A percentile compares a stretch with the other conserved stretches of the same genome.
Evolutionary conservation across 148 eudicot species (phyloP).

Genomic region (Simmondsia chinensis): DNA sequence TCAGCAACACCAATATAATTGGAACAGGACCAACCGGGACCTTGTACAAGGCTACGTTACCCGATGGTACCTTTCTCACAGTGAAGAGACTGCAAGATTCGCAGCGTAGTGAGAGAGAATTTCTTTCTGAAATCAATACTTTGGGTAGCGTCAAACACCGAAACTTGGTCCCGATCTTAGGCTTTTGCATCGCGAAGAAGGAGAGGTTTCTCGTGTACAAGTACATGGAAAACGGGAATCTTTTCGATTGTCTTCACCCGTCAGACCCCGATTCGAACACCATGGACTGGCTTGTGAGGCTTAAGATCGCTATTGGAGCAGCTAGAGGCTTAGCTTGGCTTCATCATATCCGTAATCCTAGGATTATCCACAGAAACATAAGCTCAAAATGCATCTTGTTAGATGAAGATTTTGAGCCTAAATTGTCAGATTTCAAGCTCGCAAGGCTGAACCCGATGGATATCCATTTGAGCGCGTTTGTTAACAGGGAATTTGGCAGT

Average conservation of each 20-base stretch:
- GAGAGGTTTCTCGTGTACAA: slow-evolving; percentile 59
- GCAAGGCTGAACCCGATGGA: slow-evolving; percentile 62
- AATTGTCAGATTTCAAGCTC: slow-evolving; percentile 60
- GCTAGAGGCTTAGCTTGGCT: slow-evolving; percentile 73
- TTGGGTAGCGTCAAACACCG: slow-evolving; percentile 50
- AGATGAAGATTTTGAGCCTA: slow-evolving; percentile 40
- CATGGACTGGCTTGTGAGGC: slow-evolving; percentile 44
- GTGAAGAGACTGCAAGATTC: slow-evolving; percentile 55
- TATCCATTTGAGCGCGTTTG: slow-evolving; percentile 61
- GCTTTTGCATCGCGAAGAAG: slow-evolving; percentile 51
- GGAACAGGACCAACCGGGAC: slow-evolving; percentile 54
- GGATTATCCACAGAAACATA: slow-evolving; percentile 52
- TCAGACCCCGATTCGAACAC: slow-evolving; percentile 17
- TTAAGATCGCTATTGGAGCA: slow-evolving; percentile 44
- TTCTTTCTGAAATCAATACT: slow-evolving; percentile 56
- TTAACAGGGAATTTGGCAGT: slow-evolving; percentile 57
- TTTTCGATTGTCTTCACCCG: slow-evolving; percentile 38
- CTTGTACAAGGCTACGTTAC: slow-evolving; percentile 43
- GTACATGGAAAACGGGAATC: slow-evolving; percentile 52
- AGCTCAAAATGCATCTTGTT: slow-evolving; percentile 57
- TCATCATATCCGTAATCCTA: slow-evolving; percentile 58
- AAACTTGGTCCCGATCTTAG: slow-evolving; percentile 58
- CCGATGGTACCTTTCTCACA: slow-evolving; percentile 47
- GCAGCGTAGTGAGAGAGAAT: slow-evolving; percentile 54
- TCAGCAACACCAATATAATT: slow-evolving; percentile 49